These are phyloP conservation scores for Scenedesmus sp. DNA, from an alignment of 163 green algal genomes.

Conservation along the genomic window DNA sequence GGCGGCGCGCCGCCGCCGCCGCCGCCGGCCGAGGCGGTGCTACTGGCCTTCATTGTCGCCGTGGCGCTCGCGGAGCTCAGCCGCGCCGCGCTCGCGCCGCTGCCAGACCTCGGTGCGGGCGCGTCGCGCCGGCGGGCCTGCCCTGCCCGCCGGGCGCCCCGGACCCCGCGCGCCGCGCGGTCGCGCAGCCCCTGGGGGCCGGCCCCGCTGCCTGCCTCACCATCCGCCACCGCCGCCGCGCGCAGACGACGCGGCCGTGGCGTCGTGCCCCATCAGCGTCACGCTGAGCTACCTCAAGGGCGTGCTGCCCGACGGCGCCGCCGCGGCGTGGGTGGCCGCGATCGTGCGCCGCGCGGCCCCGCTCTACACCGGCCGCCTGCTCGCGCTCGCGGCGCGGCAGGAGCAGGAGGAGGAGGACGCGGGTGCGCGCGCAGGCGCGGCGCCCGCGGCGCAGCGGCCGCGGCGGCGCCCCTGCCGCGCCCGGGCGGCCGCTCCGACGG, in stretches of 20 bases:
- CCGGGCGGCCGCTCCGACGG: too few species aligned
- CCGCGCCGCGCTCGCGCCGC: conserved; percentile 45
- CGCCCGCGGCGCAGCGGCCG: conserved; percentile 20
- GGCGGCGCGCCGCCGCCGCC: not conserved
- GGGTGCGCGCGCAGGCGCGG: not conserved
- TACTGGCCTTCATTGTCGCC: conserved; percentile 54
- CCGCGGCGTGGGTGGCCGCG: conserved; percentile 38
- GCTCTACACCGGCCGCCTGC: conserved; percentile 45
- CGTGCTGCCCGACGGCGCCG: conserved; percentile 19
- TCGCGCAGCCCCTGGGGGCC: too few species aligned
- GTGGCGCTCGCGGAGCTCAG: conserved; percentile 54
- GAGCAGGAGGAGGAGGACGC: conserved; percentile 13
- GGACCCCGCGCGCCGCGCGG: too few species aligned
- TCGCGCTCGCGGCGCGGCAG: conserved; percentile 22
- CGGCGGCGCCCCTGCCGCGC: not conserved
- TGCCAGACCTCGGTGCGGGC: conserved; percentile 40
- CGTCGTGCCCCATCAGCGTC: conserved; percentile 49
- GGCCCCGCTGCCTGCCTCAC: too few species aligned
- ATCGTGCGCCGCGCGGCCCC: conserved; percentile 41
- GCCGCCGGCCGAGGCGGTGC: conserved; percentile 48
- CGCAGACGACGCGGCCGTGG: conserved; percentile 35
- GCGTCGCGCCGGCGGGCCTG: too few species aligned
- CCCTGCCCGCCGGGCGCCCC: too few species aligned
- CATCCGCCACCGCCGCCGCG: not conserved
- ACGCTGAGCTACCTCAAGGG: conserved; percentile 55